These are phyloP conservation scores for Diaporthe batatas DNA, from an alignment of 2,329 filamentous ascomycete species.

Conservation along the genomic window DNA sequence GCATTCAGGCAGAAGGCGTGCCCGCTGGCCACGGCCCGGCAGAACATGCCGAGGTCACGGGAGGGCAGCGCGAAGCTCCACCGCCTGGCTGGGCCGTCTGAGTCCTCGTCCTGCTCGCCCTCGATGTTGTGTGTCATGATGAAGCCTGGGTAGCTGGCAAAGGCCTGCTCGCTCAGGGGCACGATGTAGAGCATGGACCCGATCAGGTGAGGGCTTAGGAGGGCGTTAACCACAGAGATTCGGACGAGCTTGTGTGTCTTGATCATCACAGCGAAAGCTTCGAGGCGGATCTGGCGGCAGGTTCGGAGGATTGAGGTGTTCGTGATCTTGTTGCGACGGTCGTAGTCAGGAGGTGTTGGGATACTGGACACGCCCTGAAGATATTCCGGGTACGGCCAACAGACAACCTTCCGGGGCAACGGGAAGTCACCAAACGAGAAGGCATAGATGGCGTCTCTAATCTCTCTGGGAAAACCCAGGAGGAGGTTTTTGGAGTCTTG, in stretches of 20 bases:
- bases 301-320: neutral
- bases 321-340: neutral
- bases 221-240: neutral
- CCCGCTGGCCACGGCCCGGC: neutral
- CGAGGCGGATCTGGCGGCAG: neutral
- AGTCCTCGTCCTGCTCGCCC: neutral
- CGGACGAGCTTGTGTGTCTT: conserved; percentile 13
- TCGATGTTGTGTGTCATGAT: conserved; percentile 17
- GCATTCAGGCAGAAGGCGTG: conserved; percentile 4
- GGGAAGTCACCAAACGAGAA: neutral
- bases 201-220: neutral
- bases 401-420: neutral
- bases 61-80: conserved; percentile 6
- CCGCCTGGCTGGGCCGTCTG: neutral
- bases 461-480: neutral
- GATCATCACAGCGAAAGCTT: conserved; percentile 1
- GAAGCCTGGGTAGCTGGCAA: neutral
- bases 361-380: neutral
- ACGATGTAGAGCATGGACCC: neutral
- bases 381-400: conserved; percentile 21
- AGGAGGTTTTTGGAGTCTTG: neutral
- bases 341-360: neutral
- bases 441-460: conserved; percentile 1
- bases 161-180: neutral
- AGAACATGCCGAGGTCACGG: conserved; percentile 1